phyloP scores from a whole-genome alignment of 192 early-diverging fungal genomes.

The Lobosporangium transversale region DNA sequence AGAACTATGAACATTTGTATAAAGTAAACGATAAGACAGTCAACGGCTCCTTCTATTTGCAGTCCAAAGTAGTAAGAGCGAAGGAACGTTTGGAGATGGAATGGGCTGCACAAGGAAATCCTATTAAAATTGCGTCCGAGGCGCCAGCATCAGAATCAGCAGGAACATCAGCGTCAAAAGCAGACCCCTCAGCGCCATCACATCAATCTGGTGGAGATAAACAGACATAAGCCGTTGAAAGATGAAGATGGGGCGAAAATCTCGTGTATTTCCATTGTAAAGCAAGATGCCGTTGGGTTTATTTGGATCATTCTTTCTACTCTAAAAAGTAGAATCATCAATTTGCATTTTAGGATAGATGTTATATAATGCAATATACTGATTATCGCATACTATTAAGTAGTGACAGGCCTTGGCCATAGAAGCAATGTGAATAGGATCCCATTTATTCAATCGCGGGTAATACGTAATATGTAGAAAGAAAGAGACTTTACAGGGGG shows the following conservation, averaged over 20 bases:
- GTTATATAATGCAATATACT: too few species aligned
- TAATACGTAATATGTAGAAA: not conserved
- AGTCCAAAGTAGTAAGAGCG: slow-evolving; percentile 92
- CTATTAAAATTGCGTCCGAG: slow-evolving; percentile 27
- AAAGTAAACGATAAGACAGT: slow-evolving; percentile 84
- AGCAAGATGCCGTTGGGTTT: too few species aligned
- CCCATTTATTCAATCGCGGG: slow-evolving; percentile 11
- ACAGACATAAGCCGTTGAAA: slow-evolving; percentile 15
- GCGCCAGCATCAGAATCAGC: slow-evolving; percentile 13
- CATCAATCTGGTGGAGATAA: slow-evolving; percentile 17
- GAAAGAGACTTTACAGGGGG: slow-evolving; percentile 15
- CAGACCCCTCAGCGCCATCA: slow-evolving; percentile 10
- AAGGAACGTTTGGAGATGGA: slow-evolving; percentile 96
- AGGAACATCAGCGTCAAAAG: slow-evolving; percentile 6
- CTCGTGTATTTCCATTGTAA: too few species aligned
- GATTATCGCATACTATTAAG: too few species aligned
- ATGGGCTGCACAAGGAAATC: slow-evolving; percentile 67
- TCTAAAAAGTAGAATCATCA: too few species aligned
- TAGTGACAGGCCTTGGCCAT: too few species aligned
- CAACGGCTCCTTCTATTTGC: slow-evolving; percentile 94
- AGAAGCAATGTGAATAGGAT: not conserved
- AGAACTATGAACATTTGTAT: slow-evolving; percentile 91
- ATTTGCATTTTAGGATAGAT: too few species aligned
- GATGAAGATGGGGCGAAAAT: too few species aligned
- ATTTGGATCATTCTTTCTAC: too few species aligned